Base-by-base conservation (phyloP, 1,139 yeast genomes). In the Yamadazyma diospyri region DNA sequence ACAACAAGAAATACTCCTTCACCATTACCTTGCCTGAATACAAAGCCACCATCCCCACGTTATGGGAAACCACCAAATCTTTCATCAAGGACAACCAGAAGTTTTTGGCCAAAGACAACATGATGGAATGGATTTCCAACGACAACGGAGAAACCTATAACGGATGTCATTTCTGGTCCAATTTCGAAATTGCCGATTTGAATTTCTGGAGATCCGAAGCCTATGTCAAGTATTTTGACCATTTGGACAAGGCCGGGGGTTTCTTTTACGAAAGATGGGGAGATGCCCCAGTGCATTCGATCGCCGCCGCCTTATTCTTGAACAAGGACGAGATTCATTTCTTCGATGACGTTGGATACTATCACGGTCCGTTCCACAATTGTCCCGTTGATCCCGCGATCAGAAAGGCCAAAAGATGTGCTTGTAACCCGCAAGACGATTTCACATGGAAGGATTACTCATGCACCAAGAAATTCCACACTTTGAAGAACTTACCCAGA, bases 241-340 rank as follows among this genome's bases (percentile, higher is more conserved):
- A 69, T 51, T 72, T 85, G 47, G 95, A 85, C 55, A 61, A 75
- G 44, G 74, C 83, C 11, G 95, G 95, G 50, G 95, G 95, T 4
- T 86, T 86, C 63, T 86, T 81, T 61, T 86, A 86, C 55, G 95
- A 86, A 62, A 73, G 95, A 55, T 86, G 95, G 94, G 95, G 95
- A 40, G 95, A 85, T 59, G 95, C 95, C 9, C 95, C 95, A 23
- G 81, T 86, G 24, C 95, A 86, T 55, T 82, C 94, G 10, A 77
- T 86, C 49, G 95, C 92, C 10, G 95, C 84, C n/a, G 67, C 89
- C 3, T 61, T 85, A 40, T 79, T 86, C 58, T 61, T 84, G 52
- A 76, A 80, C 40, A 72, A 73, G 55, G 76, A 73, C 23, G 72
- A 78, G 52, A 57, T 84, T 35, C 92, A 87, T 55, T 81, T 80